Evolutionary conservation across 2,329 filamentous ascomycete species (phyloP), one percentile per base, ranked within the genome.

Genomic region (Dactylellina sp.): DNA sequence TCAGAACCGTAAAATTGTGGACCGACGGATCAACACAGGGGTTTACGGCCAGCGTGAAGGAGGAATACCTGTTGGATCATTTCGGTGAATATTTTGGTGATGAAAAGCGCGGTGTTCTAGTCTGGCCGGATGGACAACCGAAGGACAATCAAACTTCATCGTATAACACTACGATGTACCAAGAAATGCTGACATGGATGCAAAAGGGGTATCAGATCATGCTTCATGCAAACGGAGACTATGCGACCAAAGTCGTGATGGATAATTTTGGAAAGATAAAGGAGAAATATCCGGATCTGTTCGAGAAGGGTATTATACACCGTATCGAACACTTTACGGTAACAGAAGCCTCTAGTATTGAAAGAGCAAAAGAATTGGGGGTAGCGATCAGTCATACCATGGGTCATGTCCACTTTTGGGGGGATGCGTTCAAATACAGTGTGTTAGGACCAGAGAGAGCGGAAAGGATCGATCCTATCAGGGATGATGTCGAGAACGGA

Each of bases 311-410:
- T 0, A 56, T 66, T 22, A 49, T 66, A 4, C 70, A 74, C 25
- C 46, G 70, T 16, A 66, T 66, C n/a, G 70, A 74, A 24, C 70
- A 74, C 35, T 74, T 74, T 18, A 74, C 70, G 1, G 70, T 74
- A 7, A 62, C 70, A 0, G 40, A 74, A 24, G 16, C 39, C 5
- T 16, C 61, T 3, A 55, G 65, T 12, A 32, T 74, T 9, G 14
- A 3, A 14, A 35, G 35, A 18, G 70, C 61, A 0, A 59, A 37
- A 4, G 24, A 39, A 14, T 55, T 74, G 7, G 70, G 61, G 12
- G 20, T 74, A 12, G 70, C 18, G 6, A 39, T 65, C 7, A 66
- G 60, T 25, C 70, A 74, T 25, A 74, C 70, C 0, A 74, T 74
- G 70, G 70, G 70, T 1, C 70, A 74, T 44, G 49, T 74, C 9